Evolutionary conservation across 768 basidiomycete species (phyloP).

Genomic region (Mycena amicta): DNA sequence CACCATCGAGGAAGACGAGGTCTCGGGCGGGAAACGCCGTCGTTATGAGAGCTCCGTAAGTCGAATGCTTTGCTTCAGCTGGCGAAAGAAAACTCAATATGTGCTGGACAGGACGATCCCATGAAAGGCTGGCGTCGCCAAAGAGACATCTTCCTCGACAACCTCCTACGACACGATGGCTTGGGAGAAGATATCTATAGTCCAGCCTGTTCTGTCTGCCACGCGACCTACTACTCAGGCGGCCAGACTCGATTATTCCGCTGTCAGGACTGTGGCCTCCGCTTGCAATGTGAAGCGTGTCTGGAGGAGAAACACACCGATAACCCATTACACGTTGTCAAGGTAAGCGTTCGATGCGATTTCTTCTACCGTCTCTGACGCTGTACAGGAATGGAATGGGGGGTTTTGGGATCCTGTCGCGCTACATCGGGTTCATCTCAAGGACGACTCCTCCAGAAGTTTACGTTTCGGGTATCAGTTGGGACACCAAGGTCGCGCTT

Average conservation of each 20-base stretch:
- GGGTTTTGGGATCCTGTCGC: background rate
- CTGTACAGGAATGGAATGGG: constrained; percentile 6
- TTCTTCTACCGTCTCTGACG: background rate
- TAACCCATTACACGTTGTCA: background rate
- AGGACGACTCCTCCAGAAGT: background rate
- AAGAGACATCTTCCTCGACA: background rate
- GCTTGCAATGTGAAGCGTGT: background rate
- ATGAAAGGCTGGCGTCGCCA: background rate
- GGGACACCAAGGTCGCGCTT: no score
- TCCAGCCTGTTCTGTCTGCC: background rate
- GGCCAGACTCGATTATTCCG: background rate
- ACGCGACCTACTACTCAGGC: background rate
- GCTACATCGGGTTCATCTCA: background rate
- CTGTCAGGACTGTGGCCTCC: background rate
- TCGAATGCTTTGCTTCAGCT: background rate
- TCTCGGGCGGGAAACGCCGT: background rate
- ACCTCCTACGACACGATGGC: background rate
- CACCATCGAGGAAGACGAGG: background rate
- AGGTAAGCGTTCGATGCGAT: background rate
- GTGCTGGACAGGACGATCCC: background rate
- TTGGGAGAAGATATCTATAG: background rate
- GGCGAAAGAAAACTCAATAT: background rate
- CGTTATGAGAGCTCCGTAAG: background rate
- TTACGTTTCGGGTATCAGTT: background rate
- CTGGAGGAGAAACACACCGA: background rate